Base-by-base conservation (phyloP, 805 yeast species). In the Ogataea paraovalis region DNA sequence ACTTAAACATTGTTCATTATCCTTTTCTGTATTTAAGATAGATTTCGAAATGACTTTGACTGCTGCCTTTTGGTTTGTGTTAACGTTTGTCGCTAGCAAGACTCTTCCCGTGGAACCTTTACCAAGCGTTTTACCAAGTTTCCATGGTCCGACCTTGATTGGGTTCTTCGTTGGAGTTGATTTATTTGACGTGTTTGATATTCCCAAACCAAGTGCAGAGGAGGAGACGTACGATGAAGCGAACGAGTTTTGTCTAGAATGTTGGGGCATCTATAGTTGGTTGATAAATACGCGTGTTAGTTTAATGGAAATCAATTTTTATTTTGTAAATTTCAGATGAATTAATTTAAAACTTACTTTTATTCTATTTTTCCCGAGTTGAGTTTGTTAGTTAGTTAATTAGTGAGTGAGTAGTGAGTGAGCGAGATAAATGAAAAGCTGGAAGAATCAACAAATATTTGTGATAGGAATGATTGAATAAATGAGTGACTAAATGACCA, bases 61-160 rank as follows among this genome's bases (percentile, higher is more conserved):
- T 1, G 99, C 99, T 3, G 99, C 98, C 48, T 89, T 78, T 67
- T 89, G 85, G 42, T 94, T 94, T 1, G 94, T 85, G 45, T 78
- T 77, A 39, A 82, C 77, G 64, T 94, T 95, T 56, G 89, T 85
- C 14, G 99, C 98, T 47, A 94, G 74, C 50, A 96, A 74, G 16
- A 94, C 99, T 52, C 97, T 78, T 21, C 99, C 98, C 1, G 97
- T 88, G 13, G 96, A 86, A n/a, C 99, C 99, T 49, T 95, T 77
- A 21, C 99, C 99, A 44, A 94, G 72, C 2, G 99, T 94, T 55
- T 92, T 78, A 25, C 98, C 98, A 33, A 94, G 72, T 62, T 89
- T 87, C 99, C 99, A 94, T 2, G 99, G 97, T 2, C 99, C 99
- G 40, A 94, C 59, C 48, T 64, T 63, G 37, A 73, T 73, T 19